These are phyloP conservation scores for Hibiscus syriacus DNA, from an alignment of 345 rosid species.

Conservation along the genomic window DNA sequence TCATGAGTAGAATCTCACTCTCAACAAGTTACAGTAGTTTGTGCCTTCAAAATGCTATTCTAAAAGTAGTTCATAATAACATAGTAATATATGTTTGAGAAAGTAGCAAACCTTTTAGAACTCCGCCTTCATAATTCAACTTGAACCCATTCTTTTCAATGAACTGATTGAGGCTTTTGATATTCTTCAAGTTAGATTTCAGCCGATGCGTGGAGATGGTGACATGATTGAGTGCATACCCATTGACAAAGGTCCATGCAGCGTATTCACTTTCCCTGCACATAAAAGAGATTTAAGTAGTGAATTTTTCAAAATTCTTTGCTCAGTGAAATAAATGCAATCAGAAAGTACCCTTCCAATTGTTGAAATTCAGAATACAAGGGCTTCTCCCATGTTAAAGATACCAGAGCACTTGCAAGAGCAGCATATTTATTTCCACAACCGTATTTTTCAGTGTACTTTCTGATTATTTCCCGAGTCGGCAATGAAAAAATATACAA, in stretches of 20 bases:
- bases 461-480: constrained; percentile 64
- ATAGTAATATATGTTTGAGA: background rate
- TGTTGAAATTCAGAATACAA: constrained; percentile 62
- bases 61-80: background rate
- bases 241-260: constrained; percentile 88
- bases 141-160: constrained; percentile 58
- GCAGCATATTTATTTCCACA: constrained; percentile 56
- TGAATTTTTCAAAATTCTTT: background rate
- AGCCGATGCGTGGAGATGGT: constrained; percentile 70
- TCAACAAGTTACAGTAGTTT: background rate
- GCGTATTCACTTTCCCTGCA: constrained; percentile 84
- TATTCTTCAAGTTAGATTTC: constrained; percentile 50
- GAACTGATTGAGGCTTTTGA: constrained; percentile 48
- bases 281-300: background rate
- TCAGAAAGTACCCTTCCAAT: constrained; percentile 54
- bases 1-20: background rate
- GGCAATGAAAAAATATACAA: background rate
- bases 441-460: constrained; percentile 48
- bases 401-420: constrained; percentile 78
- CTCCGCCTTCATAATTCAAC: constrained; percentile 78
- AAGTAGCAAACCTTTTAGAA: constrained; percentile 62
- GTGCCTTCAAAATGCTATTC: background rate
- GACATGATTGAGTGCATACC: constrained; percentile 84
- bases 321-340: background rate
- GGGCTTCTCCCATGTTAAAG: constrained; percentile 76